Conservation (phyloP, 2,329 filamentous ascomycete genomes). For the Colletotrichum salicis region DNA sequence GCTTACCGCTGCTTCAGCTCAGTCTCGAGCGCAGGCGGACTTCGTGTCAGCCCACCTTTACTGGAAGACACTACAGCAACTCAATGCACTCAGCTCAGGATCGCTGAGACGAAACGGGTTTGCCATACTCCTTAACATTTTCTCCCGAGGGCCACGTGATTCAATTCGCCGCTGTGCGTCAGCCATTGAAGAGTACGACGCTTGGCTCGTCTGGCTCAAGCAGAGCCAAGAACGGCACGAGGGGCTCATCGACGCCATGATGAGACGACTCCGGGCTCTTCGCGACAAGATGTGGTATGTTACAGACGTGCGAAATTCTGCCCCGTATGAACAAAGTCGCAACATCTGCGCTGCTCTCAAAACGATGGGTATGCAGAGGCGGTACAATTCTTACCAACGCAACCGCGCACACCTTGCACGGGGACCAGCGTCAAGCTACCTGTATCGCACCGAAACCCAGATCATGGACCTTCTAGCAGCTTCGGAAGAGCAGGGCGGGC, state of each 20-base stretch:
- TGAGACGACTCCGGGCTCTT: slow-evolving; percentile 77
- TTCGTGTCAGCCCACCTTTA: slow-evolving; percentile 87
- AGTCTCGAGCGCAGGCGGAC: slow-evolving; percentile 82
- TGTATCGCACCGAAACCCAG: slow-evolving; percentile 85
- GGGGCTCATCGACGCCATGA: slow-evolving; percentile 77
- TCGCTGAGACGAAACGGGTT: slow-evolving; percentile 75
- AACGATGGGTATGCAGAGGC: slow-evolving; percentile 81
- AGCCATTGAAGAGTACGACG: slow-evolving; percentile 81
- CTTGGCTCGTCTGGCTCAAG: slow-evolving; percentile 85
- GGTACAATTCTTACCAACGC: slow-evolving; percentile 62
- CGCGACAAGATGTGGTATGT: slow-evolving; percentile 99
- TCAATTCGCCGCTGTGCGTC: slow-evolving; percentile 75
- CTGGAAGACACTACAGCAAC: slow-evolving; percentile 82
- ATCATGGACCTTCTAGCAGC: slow-evolving; percentile 89
- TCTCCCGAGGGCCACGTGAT: slow-evolving; percentile 76
- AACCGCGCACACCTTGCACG: slow-evolving; percentile 59
- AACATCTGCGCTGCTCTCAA: slow-evolving; percentile 89
- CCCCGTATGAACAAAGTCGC: slow-evolving; percentile 85
- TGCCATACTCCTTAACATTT: slow-evolving; percentile 77
- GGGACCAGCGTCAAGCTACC: slow-evolving; percentile 67
- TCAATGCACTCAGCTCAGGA: slow-evolving; percentile 70
- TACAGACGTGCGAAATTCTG: slow-evolving; percentile 90
- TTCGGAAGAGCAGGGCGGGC: slow-evolving; percentile 83
- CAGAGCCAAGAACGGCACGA: slow-evolving; percentile 84
- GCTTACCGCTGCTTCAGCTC: slow-evolving; percentile 79